A percentile compares a stretch with the other conserved stretches of the same genome.
Conservation (phyloP, 306 rosid genomes). For the Luffa aegyptiaca region DNA sequence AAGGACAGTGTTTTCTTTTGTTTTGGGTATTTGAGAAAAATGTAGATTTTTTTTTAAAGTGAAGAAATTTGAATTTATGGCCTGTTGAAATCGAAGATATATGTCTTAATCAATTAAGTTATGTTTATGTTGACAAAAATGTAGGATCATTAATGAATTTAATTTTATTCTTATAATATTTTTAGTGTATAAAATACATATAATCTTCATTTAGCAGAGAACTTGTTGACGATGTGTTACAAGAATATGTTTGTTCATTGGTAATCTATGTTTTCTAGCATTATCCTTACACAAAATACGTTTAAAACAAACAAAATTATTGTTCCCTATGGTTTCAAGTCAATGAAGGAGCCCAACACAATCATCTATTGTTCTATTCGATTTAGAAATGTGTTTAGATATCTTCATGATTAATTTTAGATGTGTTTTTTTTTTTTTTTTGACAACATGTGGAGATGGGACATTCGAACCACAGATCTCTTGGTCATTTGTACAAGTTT, state of each 20-base stretch:
- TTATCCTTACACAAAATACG: background rate
- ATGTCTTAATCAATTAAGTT: too few species aligned
- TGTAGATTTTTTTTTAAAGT: too few species aligned
- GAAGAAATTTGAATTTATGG: too few species aligned
- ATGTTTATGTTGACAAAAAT: background rate
- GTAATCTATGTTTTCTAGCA: background rate
- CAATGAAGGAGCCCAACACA: background rate
- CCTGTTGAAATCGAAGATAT: too few species aligned
- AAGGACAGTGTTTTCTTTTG: background rate
- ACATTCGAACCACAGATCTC: too few species aligned
- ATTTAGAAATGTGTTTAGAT: background rate
- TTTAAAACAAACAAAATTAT: background rate
- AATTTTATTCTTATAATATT: background rate
- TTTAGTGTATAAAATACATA: background rate
- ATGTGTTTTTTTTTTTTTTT: too few species aligned
- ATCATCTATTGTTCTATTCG: background rate
- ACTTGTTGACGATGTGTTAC: background rate
- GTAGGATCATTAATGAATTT: background rate
- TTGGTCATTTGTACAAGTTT: too few species aligned
- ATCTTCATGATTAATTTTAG: too few species aligned
- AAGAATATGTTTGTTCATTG: background rate
- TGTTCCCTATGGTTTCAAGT: background rate
- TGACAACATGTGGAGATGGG: too few species aligned
- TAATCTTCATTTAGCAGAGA: background rate
- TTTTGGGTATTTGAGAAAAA: too few species aligned